Evolutionary conservation across 192 early-diverging fungal species (phyloP).

Genomic region (Rhizoclosmatium sp.): DNA sequence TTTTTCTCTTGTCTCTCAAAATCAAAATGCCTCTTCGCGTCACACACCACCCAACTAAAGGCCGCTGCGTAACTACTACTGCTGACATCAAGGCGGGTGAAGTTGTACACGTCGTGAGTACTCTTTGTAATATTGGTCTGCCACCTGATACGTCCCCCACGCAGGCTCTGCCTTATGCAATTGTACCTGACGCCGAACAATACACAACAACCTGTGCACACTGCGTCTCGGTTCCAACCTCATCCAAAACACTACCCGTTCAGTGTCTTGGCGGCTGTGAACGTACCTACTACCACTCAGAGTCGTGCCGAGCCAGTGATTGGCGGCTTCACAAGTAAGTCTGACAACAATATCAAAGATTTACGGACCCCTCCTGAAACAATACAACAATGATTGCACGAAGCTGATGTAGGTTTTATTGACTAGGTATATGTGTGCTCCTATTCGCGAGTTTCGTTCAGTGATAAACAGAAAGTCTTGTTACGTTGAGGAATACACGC

Average conservation of each 20-base stretch:
- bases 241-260: background rate
- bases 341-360: background rate
- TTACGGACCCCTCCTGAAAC: too few species aligned
- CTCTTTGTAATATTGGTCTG: background rate
- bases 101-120: conserved; percentile 26
- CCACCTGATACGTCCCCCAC: too few species aligned
- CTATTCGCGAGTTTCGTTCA: conserved; percentile 35
- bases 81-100: conserved; percentile 25
- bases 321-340: conserved; percentile 25
- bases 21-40: conserved; percentile 1
- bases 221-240: conserved; percentile 30
- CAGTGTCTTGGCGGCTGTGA: conserved; percentile 27
- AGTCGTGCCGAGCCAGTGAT: conserved; percentile 34
- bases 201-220: conserved; percentile 42
- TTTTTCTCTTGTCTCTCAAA: background rate
- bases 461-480: conserved; percentile 2
- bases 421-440: conserved; percentile 34
- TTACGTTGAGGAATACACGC: conserved; percentile 43
- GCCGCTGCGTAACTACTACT: conserved; percentile 40
- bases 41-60: conserved; percentile 40
- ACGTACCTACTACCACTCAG: conserved; percentile 39
- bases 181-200: conserved; percentile 38
- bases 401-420: too few species aligned
- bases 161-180: conserved; percentile 37
- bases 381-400: too few species aligned